Evolutionary conservation across 257 asterid species (phyloP).

Genomic region (Petrea volubilis): DNA sequence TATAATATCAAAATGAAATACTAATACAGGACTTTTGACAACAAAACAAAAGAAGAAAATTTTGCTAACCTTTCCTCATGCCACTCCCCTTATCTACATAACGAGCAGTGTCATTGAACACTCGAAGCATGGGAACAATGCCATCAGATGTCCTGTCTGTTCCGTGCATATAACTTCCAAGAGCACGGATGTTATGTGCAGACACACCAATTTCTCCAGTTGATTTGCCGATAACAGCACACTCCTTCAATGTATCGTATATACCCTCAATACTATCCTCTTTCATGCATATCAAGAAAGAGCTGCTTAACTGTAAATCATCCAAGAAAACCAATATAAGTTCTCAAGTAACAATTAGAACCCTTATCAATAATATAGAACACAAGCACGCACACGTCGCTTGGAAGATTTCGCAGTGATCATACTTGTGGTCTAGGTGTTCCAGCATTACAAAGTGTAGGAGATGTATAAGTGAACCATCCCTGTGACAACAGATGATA

Average conservation of each 20-base stretch:
- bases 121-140: conserved; percentile 93
- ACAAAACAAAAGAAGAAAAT: background rate
- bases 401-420: background rate
- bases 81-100: conserved; percentile 99
- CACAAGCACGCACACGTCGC: too few species aligned
- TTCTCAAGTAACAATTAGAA: background rate
- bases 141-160: conserved; percentile 98
- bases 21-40: background rate
- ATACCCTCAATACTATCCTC: too few species aligned
- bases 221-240: conserved; percentile 97
- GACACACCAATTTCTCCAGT: conserved; percentile 98
- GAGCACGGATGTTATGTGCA: conserved; percentile 87
- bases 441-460: conserved; percentile 94
- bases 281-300: too few species aligned
- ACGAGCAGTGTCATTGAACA: conserved; percentile 93
- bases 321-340: conserved; percentile 1
- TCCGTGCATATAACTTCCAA: conserved; percentile 97
- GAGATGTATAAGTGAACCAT: conserved; percentile 97
- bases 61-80: conserved; percentile 78
- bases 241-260: too few species aligned
- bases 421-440: conserved; percentile 95
- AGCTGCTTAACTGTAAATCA: conserved; percentile 82
- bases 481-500: conserved; percentile 88
- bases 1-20: conserved; percentile 1
- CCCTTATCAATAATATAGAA: background rate